Percentiles rank a stretch among this genome's conserved stretches.
Evolutionary conservation across 179 eudicot genomes (phyloP).

Genomic region (Spergularia azorica): DNA sequence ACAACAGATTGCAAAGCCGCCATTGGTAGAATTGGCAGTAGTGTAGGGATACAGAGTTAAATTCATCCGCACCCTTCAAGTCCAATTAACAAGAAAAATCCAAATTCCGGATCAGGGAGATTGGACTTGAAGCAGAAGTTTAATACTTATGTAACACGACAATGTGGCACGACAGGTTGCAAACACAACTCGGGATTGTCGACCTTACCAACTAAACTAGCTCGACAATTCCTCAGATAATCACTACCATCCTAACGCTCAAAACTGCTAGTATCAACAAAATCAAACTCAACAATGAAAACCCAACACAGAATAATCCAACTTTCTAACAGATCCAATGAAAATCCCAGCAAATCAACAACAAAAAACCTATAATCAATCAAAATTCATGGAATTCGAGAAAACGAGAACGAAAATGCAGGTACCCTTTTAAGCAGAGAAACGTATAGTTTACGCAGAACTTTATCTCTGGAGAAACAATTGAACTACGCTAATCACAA

Average conservation of each 20-base stretch:
- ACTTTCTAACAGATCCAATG: constrained; percentile 8
- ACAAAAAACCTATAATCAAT: background rate
- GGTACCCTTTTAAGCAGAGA: constrained; percentile 25
- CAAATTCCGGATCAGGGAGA: too few relatives aligned
- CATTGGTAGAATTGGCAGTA: too few relatives aligned
- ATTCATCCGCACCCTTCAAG: too few relatives aligned
- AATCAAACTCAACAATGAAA: background rate
- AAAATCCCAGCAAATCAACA: background rate
- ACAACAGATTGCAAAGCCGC: too few relatives aligned
- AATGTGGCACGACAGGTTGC: background rate
- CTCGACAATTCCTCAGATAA: background rate
- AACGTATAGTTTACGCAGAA: constrained; percentile 16
- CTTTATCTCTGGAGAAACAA: background rate
- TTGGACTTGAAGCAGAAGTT: too few relatives aligned
- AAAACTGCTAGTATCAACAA: too few relatives aligned
- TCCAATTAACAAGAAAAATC: too few relatives aligned
- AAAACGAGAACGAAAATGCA: background rate
- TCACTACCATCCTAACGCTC: constrained; percentile 9
- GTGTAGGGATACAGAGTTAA: too few relatives aligned
- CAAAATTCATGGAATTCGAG: background rate
- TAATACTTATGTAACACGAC: too few relatives aligned
- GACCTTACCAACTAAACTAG: constrained; percentile 2
- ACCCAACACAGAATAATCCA: constrained; percentile 3
- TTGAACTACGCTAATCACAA: background rate
- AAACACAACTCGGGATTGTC: background rate